Conservation (phyloP, 2,329 filamentous ascomycete species). For the Macrophomina tecta region DNA sequence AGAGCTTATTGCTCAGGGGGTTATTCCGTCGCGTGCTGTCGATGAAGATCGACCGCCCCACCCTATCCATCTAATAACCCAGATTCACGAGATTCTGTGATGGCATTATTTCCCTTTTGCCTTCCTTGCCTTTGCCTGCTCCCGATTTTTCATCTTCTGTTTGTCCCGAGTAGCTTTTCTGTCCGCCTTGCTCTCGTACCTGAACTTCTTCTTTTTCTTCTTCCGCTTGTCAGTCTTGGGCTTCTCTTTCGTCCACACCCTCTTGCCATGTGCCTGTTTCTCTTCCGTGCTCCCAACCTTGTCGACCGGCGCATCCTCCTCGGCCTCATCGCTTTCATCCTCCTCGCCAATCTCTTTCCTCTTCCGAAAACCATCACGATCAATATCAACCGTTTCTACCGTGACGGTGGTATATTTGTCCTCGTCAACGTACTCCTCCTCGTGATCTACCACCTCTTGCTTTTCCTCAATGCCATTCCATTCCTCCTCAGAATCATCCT, state of each 20-base stretch:
- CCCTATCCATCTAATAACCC: neutral
- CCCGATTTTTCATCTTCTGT: conserved; percentile 72
- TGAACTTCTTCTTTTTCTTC: conserved; percentile 89
- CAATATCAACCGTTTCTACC: conserved; percentile 84
- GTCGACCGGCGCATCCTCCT: conserved; percentile 36
- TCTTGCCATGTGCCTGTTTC: conserved; percentile 53
- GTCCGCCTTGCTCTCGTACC: conserved; percentile 89
- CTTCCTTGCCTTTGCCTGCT: conserved; percentile 65
- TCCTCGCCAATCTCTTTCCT: conserved; percentile 46
- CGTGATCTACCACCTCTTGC: conserved; percentile 73
- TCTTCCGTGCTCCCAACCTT: conserved; percentile 45
- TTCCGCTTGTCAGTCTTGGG: conserved; percentile 60
- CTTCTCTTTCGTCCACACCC: conserved; percentile 59
- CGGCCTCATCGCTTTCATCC: conserved; percentile 39
- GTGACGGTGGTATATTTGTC: conserved; percentile 95
- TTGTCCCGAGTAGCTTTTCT: conserved; percentile 68
- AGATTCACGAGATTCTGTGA: neutral
- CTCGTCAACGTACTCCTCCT: conserved; percentile 96
- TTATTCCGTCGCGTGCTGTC: neutral
- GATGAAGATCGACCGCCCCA: conserved; percentile 2
- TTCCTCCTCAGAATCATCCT: conserved; percentile 49
- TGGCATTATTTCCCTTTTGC: conserved; percentile 32
- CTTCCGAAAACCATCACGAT: conserved; percentile 73
- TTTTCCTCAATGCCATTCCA: conserved; percentile 66
- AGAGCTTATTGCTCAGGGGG: conserved; percentile 3